Evolutionary conservation across 2,329 filamentous ascomycete genomes (phyloP).

Genomic region (Fusarium nanum): DNA sequence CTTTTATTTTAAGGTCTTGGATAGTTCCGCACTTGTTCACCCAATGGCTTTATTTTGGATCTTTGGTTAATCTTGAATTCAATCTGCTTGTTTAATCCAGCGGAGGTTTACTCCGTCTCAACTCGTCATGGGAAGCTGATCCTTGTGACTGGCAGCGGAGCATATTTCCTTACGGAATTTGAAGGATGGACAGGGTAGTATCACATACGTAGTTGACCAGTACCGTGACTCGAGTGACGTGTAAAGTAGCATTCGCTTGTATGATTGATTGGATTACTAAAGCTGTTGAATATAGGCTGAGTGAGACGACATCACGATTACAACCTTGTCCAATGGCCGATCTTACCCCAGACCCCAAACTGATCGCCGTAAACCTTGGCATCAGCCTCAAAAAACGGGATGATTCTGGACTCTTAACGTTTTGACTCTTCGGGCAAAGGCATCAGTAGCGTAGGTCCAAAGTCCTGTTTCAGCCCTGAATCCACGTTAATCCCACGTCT

Average conservation of each 20-base stretch:
- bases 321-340: not conserved
- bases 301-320: slow-evolving; percentile 11
- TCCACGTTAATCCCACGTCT: slow-evolving; percentile 31
- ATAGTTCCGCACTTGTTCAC: not conserved
- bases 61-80: not conserved
- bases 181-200: not conserved
- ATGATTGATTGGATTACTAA: not conserved
- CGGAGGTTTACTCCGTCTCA: not conserved
- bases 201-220: not conserved
- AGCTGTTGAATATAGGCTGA: slow-evolving; percentile 4
- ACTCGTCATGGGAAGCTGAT: not conserved
- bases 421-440: not conserved
- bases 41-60: not conserved
- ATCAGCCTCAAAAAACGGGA: not conserved
- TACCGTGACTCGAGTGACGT: not conserved
- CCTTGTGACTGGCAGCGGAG: not conserved
- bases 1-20: slow-evolving; percentile 7
- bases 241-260: not conserved
- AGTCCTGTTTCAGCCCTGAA: slow-evolving; percentile 31
- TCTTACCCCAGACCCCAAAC: not conserved
- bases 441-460: slow-evolving; percentile 33
- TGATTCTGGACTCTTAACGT: not conserved
- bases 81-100: not conserved
- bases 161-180: not conserved
- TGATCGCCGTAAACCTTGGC: slow-evolving; percentile 1